Percentiles rank a stretch among this genome's conserved stretches.
These are phyloP conservation scores for Durotheca rogersii DNA, from an alignment of 495 filamentous ascomycete genomes.

Conservation along the genomic window DNA sequence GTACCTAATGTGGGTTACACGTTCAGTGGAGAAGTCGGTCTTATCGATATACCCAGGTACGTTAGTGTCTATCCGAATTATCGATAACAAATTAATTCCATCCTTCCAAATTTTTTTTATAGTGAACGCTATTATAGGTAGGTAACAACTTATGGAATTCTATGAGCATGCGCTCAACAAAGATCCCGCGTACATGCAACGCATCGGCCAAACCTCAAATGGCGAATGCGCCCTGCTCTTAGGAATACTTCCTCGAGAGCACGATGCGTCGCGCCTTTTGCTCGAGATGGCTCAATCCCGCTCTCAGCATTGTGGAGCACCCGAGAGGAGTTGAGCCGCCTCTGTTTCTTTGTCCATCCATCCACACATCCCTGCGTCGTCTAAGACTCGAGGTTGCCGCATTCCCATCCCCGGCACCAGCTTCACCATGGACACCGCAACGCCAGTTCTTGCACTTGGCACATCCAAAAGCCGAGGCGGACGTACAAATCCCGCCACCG, in stretches of 20 bases:
- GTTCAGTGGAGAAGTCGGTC: no score
- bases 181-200: no score
- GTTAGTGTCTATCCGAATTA: no score
- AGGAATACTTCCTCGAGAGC: conserved; percentile 12
- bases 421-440: conserved; percentile 27
- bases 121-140: no score
- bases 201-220: conserved; percentile 1
- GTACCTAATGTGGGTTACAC: no score
- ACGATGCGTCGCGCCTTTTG: conserved; percentile 52
- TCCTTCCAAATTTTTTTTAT: no score
- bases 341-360: conserved; percentile 47
- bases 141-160: no score
- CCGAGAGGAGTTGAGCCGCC: conserved; percentile 38
- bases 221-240: conserved; percentile 5
- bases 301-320: conserved; percentile 42
- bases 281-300: conserved; percentile 45
- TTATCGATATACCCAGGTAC: no score
- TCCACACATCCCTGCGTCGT: conserved; percentile 18
- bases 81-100: no score
- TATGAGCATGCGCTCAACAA: no score
- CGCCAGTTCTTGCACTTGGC: conserved; percentile 35
- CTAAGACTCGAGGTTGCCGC: conserved; percentile 15
- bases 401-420: conserved; percentile 8
- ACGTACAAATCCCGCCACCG: conserved; percentile 1
- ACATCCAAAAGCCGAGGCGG: conserved; percentile 23